These are phyloP conservation scores for Nyctanthes arbortristis DNA, from an alignment of 257 asterid genomes.

Conservation along the genomic window DNA sequence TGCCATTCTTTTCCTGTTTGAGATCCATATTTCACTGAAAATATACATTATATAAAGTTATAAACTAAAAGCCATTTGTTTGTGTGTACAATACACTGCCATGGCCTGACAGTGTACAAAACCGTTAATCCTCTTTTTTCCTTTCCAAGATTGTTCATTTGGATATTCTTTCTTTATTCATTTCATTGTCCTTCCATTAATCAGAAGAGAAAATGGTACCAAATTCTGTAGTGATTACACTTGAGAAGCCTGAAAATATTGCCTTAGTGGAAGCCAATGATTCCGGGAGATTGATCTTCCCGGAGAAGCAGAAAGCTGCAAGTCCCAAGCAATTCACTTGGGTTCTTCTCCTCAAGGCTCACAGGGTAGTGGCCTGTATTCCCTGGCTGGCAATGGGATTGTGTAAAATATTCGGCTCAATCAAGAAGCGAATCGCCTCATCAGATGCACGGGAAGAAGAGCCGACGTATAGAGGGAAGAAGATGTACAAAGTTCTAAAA, in stretches of 20 bases:
- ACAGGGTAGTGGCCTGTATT: conserved; percentile 51
- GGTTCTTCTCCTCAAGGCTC: conserved; percentile 66
- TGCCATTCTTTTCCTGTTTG: conserved; percentile 38
- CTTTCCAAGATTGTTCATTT: conserved; percentile 19
- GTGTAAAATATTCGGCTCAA: conserved; percentile 39
- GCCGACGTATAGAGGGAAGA: conserved; percentile 59
- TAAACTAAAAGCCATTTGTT: conserved; percentile 16
- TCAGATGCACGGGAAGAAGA: conserved; percentile 75
- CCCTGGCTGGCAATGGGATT: conserved; percentile 60
- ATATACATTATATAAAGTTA: background rate
- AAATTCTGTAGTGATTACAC: conserved; percentile 65
- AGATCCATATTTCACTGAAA: conserved; percentile 47
- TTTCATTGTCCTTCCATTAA: background rate
- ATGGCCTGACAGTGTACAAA: conserved; percentile 24
- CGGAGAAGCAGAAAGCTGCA: conserved; percentile 59
- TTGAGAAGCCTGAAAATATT: conserved; percentile 59
- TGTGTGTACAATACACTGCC: conserved; percentile 15
- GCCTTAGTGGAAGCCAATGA: conserved; percentile 52
- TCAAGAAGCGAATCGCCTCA: conserved; percentile 68
- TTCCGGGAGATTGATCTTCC: conserved; percentile 37
- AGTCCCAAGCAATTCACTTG: conserved; percentile 71
- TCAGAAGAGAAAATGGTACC: conserved; percentile 57
- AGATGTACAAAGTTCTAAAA: conserved; percentile 63
- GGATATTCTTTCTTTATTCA: conserved; percentile 31
- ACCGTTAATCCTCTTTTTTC: conserved; percentile 31